Conservation (phyloP, 345 rosid genomes). For the Euphorbia lathyris region DNA sequence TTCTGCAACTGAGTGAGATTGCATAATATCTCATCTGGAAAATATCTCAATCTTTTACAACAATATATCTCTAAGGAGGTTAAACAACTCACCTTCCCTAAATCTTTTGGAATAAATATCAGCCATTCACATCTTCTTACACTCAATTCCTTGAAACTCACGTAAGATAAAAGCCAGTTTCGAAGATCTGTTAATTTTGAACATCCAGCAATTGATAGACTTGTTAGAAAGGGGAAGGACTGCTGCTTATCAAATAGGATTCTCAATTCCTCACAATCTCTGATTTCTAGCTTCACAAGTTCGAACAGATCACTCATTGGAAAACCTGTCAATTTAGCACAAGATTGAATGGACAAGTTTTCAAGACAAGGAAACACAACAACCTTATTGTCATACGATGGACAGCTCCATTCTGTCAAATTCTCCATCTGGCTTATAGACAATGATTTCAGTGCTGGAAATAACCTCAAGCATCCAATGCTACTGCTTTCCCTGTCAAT, state of each 20-base stretch:
- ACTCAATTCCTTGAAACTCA: background rate
- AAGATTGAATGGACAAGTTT: background rate
- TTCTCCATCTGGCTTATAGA: background rate
- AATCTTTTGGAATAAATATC: background rate
- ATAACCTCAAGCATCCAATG: background rate
- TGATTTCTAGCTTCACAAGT: background rate
- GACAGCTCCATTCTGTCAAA: background rate
- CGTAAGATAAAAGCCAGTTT: background rate
- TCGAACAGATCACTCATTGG: background rate
- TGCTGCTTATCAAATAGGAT: background rate
- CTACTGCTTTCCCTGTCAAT: background rate
- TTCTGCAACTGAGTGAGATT: background rate
- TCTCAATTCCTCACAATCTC: background rate
- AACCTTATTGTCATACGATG: background rate
- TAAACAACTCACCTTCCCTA: background rate
- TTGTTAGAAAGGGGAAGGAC: background rate
- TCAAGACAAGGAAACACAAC: constrained; percentile 16
- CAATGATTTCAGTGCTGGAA: background rate
- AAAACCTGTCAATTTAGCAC: background rate
- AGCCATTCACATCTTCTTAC: background rate
- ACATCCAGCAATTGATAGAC: background rate
- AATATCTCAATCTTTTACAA: background rate
- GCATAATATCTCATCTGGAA: background rate
- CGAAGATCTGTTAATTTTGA: background rate
- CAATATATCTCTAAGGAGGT: background rate